Evolutionary conservation across 768 basidiomycete species (phyloP).

Genomic region (Lactarius evosmus): DNA sequence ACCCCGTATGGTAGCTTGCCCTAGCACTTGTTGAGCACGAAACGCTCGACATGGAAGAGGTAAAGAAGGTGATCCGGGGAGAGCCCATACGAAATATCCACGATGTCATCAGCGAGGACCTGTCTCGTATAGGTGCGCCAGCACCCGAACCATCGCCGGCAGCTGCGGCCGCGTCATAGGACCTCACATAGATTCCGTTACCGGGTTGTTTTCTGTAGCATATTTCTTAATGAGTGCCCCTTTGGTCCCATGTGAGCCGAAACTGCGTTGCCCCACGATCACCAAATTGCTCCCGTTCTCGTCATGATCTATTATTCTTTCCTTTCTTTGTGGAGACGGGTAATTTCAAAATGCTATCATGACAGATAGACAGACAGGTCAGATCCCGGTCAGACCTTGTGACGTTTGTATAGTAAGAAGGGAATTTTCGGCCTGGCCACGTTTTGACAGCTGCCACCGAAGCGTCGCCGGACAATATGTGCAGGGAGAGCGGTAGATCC

Average conservation of each 20-base stretch:
- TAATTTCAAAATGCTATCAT: not conserved
- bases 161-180: conserved; percentile 14
- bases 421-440: not conserved
- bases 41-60: conserved; percentile 85
- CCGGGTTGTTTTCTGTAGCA: conserved; percentile 6
- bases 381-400: not conserved
- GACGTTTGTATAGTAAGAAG: not conserved
- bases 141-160: conserved; percentile 10
- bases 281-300: not conserved
- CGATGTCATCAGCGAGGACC: conserved; percentile 61
- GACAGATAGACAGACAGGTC: not conserved
- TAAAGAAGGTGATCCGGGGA: conserved; percentile 79
- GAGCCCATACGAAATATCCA: conserved; percentile 70
- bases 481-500: not conserved
- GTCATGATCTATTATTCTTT: not conserved
- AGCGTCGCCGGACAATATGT: conserved; percentile 1
- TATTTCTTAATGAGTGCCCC: conserved; percentile 2
- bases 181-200: conserved; percentile 10
- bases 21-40: conserved; percentile 93
- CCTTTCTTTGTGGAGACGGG: not conserved
- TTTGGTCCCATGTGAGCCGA: not conserved
- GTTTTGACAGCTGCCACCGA: not conserved
- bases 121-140: conserved; percentile 27
- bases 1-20: conserved; percentile 58
- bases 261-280: not conserved